Percentiles rank a stretch among this genome's conserved stretches.
Evolutionary conservation across 495 filamentous ascomycete genomes (phyloP).

Genomic region (Penicillium atrosanguineum): DNA sequence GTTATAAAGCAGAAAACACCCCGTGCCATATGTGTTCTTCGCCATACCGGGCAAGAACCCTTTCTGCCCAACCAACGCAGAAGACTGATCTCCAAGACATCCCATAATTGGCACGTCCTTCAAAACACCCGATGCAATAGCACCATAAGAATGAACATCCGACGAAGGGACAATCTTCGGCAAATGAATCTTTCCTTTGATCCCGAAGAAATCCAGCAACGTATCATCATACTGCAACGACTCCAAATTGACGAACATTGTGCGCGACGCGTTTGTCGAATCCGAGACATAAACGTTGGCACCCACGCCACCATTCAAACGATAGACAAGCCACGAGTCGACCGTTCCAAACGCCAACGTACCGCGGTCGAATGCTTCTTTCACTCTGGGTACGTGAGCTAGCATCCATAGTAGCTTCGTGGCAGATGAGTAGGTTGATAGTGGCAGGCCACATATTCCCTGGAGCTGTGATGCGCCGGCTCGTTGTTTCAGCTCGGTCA

Average conservation of each 20-base stretch:
- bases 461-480: constrained; percentile 63
- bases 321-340: constrained; percentile 89
- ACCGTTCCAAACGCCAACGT: constrained; percentile 87
- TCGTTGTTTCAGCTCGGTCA: constrained; percentile 68
- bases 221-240: constrained; percentile 81
- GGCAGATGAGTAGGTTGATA: constrained; percentile 91
- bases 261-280: constrained; percentile 87
- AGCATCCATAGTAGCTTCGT: constrained; percentile 90
- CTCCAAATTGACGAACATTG: constrained; percentile 93
- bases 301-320: constrained; percentile 74
- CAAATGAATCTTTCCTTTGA: constrained; percentile 67
- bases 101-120: constrained; percentile 74
- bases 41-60: constrained; percentile 85
- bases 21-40: constrained; percentile 97
- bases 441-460: constrained; percentile 77
- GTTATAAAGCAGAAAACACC: constrained; percentile 93
- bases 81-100: constrained; percentile 90
- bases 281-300: constrained; percentile 81
- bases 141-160: constrained; percentile 68
- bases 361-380: constrained; percentile 72
- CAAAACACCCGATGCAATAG: constrained; percentile 60
- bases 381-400: constrained; percentile 66
- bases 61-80: constrained; percentile 88
- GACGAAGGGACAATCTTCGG: constrained; percentile 88
- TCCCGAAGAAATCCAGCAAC: constrained; percentile 79